These are phyloP conservation scores for Aspergillus novofumigatus DNA, from an alignment of 2,329 filamentous ascomycete species.

Conservation along the genomic window DNA sequence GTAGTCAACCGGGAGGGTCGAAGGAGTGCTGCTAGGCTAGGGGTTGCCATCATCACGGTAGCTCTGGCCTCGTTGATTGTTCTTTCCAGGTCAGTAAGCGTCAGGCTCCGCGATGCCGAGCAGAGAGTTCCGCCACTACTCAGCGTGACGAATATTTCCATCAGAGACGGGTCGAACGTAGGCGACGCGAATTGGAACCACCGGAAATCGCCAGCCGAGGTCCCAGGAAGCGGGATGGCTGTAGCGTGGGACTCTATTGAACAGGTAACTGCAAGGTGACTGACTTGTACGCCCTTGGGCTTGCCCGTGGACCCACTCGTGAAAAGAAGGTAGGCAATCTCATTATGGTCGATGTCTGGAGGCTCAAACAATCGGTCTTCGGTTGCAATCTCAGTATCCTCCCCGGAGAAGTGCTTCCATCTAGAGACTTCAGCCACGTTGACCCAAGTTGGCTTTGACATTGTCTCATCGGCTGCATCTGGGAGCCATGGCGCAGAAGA, in stretches of 20 bases:
- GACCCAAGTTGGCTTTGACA: conserved; percentile 14
- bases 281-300: conserved; percentile 32
- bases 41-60: conserved; percentile 38
- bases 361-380: not conserved
- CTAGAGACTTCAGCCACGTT: conserved; percentile 18
- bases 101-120: conserved; percentile 27
- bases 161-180: conserved; percentile 30
- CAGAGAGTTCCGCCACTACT: conserved; percentile 33
- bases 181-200: conserved; percentile 39
- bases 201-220: conserved; percentile 20
- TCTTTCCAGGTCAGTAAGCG: conserved; percentile 24
- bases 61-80: conserved; percentile 27
- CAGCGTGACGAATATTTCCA: conserved; percentile 29
- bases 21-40: conserved; percentile 35
- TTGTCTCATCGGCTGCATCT: not conserved
- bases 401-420: conserved; percentile 14
- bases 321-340: conserved; percentile 32
- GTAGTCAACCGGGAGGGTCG: conserved; percentile 22
- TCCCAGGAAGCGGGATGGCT: conserved; percentile 19
- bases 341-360: conserved; percentile 12
- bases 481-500: conserved; percentile 6
- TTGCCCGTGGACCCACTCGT: conserved; percentile 34
- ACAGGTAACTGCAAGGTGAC: conserved; percentile 28
- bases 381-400: not conserved
- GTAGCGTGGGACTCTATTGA: conserved; percentile 29